Evolutionary conservation across 2,329 filamentous ascomycete species (phyloP), one percentile per base, ranked within the genome.

Genomic region (Corinectria fuckeliana): DNA sequence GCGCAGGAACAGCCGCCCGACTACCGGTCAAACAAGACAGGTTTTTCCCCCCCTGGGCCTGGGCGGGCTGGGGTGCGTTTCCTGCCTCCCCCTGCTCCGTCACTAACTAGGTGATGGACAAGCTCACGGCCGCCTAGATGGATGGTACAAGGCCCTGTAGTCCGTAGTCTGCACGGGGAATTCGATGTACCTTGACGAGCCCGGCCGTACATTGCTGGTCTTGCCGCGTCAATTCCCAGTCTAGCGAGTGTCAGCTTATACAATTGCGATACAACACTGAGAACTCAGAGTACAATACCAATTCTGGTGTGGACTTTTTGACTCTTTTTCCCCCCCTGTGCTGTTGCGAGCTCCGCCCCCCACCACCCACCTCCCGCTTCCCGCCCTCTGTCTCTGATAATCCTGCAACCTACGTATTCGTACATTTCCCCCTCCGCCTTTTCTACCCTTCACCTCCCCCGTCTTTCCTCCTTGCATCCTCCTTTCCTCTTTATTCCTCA

Each of bases 361-460:
- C 50, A 32, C 49, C 36, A 25, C 50, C 67, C n/a, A 63, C 60
- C 65, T 57, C 63, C 61, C 65, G 61, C 65, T 57, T 65, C 66
- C 68, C 66, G 62, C 64, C 61, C 63, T 60, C 48, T 54, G 61
- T 59, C 54, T 16, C 42, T 28, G 20, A 60, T 58, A 66, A 64
- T 61, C 65, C 59, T 63, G 60, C 62, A 55, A 56, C 39, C 60
- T 57, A 65, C 68, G 65, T 70, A 73, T 72, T 71, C 70, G 66
- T 61, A 71, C 69, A 62, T 64, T n/a, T n/a, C 62, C 68, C 62
- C 69, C 68, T 65, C 65, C 68, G 66, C 67, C 63, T 72, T 64
- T 67, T 69, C 58, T 67, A 63, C 53, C 62, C 68, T 69, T 68
- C 69, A 68, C 69, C 66, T 72, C 68, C 66, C 63, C 64, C 62